phyloP scores from a whole-genome alignment of 129 eudicot species.

The Artemisia tridentata region DNA sequence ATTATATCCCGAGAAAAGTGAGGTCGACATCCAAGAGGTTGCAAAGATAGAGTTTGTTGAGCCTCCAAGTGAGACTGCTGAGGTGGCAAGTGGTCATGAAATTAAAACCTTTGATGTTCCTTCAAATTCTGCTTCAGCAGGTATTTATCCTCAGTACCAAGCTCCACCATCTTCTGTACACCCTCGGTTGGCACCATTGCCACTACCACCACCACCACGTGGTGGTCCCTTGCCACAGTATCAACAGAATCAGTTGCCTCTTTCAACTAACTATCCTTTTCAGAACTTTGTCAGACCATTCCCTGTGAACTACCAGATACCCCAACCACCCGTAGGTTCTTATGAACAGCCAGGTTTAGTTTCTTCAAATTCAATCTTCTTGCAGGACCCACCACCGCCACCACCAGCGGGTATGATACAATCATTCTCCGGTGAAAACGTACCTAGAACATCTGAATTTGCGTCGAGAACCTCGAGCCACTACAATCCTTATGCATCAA shows the following conservation, averaged over 20 bases:
- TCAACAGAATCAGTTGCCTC: slow-evolving; percentile 50
- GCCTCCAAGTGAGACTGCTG: slow-evolving; percentile 25
- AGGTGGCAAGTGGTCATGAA: slow-evolving; percentile 13
- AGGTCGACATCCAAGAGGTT: slow-evolving; percentile 16
- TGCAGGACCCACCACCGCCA: too few relatives aligned
- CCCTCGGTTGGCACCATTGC: slow-evolving; percentile 55
- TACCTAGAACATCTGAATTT: slow-evolving; percentile 35
- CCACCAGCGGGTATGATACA: slow-evolving; percentile 32
- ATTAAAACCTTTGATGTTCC: slow-evolving; percentile 9
- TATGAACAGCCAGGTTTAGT: slow-evolving; percentile 26
- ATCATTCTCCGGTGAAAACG: slow-evolving; percentile 31
- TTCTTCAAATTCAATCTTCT: slow-evolving; percentile 25
- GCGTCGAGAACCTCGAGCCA: slow-evolving; percentile 51
- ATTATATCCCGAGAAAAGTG: slow-evolving; percentile 25
- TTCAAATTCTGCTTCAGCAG: slow-evolving; percentile 19
- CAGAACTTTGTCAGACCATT: slow-evolving; percentile 38
- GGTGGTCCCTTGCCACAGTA: slow-evolving; percentile 37
- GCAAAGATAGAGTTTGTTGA: slow-evolving; percentile 30
- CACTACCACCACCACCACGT: slow-evolving; percentile 55
- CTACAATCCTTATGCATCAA: slow-evolving; percentile 81
- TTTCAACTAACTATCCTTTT: slow-evolving; percentile 36
- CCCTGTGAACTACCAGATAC: slow-evolving; percentile 33
- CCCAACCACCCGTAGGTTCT: slow-evolving; percentile 39
- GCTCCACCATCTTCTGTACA: slow-evolving; percentile 36
- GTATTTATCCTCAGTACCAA: slow-evolving; percentile 35